Evolutionary conservation across 2,329 filamentous ascomycete species (phyloP), one percentile per base, ranked within the genome.

Genomic region (Pseudogymnoascus sp.): DNA sequence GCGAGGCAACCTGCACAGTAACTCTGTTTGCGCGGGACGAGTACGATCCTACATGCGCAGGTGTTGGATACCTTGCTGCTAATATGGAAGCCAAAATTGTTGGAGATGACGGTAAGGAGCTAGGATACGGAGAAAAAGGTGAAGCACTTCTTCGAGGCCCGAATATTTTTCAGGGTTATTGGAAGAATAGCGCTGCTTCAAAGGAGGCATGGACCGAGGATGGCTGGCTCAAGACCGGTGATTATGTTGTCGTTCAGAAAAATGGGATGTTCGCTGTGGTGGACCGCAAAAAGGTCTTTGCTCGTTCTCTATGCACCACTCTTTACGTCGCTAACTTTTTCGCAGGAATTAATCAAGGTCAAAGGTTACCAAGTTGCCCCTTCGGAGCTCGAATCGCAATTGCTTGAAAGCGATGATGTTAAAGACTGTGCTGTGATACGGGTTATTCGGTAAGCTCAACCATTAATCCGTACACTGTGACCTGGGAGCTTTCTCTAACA

Each of bases 391-490:
- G 90, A 95, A 75, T 87, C 89, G 1, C 88, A 91, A 69, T 80
- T 95, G 4, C 83, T 95, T 12, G 83, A 86, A 0, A 90, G 93
- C 72, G 84, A 87, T 0, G 80, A 81, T 9, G 90, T 95, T 14
- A 84, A 84, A 45, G 90, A 95, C 74, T 89, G 86, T 68, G 86
- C 90, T 9, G 90, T 95, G 6, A 91, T 95, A 66, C 86, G 87
- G 12, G 79, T 92, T 33, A 33, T 33, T 33, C 31, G 31, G 31
- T 11, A 12, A 33, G 31, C 31, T 33, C 31, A 33, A 33, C 3
- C 31, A 12, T 33, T 33, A 7, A 33, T 33, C 31, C 31, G 31
- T 33, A 12, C 31, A 12, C 31, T 33, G 31, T 33, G 31, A 33
- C 31, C 31, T 33, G 11, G 8, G 8, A 33, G 11, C 31, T 33